phyloP scores from a whole-genome alignment of 768 basidiomycete genomes.

The Bullera alba region DNA sequence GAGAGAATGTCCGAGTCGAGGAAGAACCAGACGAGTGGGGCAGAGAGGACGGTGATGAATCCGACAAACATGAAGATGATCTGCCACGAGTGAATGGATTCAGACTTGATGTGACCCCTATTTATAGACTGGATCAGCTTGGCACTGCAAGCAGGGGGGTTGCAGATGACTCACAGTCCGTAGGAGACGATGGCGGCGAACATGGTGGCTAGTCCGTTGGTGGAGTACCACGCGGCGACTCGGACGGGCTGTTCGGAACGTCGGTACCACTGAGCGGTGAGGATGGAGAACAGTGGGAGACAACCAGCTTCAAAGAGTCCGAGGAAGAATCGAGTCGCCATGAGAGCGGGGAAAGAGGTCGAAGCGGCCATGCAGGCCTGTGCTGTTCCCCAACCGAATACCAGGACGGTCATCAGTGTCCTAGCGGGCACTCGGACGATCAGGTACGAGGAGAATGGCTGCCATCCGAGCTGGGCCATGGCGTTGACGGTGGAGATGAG shows the following conservation, averaged over 20 bases:
- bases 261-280: conserved; percentile 45
- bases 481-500: conserved; percentile 31
- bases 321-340: conserved; percentile 45
- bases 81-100: conserved; percentile 31
- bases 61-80: conserved; percentile 39
- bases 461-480: conserved; percentile 42
- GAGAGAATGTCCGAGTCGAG: conserved; percentile 31
- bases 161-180: conserved; percentile 41
- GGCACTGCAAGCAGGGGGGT: background rate
- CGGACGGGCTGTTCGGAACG: conserved; percentile 30
- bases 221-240: conserved; percentile 35
- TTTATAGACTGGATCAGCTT: conserved; percentile 9
- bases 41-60: conserved; percentile 34
- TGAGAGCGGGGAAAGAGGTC: conserved; percentile 23
- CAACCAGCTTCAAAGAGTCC: conserved; percentile 45
- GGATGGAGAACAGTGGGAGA: conserved; percentile 46
- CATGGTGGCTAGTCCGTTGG: conserved; percentile 33
- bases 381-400: conserved; percentile 38
- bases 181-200: conserved; percentile 30
- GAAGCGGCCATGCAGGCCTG: conserved; percentile 29
- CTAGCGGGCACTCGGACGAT: conserved; percentile 36
- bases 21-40: conserved; percentile 31
- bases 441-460: conserved; percentile 42
- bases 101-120: conserved; percentile 33
- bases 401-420: conserved; percentile 35